These are phyloP conservation scores for Podospora anserina DNA, from an alignment of 495 filamentous ascomycete species.

Conservation along the genomic window DNA sequence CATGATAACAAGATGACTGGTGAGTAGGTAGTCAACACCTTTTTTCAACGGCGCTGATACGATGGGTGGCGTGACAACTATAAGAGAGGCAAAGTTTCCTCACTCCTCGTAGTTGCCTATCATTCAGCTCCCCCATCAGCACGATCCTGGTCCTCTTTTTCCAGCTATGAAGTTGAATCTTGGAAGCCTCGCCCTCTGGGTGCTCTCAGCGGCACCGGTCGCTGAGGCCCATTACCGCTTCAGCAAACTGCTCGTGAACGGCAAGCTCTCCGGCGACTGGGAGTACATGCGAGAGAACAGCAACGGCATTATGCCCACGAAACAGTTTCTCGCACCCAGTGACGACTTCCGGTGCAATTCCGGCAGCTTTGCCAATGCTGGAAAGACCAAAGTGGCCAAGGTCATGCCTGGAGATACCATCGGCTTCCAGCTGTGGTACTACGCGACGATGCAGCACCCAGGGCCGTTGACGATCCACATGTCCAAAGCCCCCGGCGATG, in stretches of 20 bases:
- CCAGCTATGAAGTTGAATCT: slow-evolving; percentile 9
- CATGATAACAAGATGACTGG: too few species aligned
- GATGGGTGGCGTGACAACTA: too few species aligned
- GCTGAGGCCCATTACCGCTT: slow-evolving; percentile 23
- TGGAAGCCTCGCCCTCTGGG: slow-evolving; percentile 11
- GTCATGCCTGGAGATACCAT: slow-evolving; percentile 26
- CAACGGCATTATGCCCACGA: slow-evolving; percentile 27
- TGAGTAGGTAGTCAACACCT: too few species aligned
- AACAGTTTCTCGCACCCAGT: slow-evolving; percentile 26
- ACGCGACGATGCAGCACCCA: slow-evolving; percentile 33
- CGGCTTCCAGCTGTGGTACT: slow-evolving; percentile 32
- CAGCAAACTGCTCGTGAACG: slow-evolving; percentile 21
- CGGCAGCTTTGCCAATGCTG: slow-evolving; percentile 15
- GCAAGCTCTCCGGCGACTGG: slow-evolving; percentile 13
- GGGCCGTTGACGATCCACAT: slow-evolving; percentile 34
- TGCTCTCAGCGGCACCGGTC: slow-evolving; percentile 9
- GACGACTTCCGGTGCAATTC: slow-evolving; percentile 37
- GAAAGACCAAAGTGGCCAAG: slow-evolving; percentile 20
- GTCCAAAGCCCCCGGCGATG: slow-evolving; percentile 35
- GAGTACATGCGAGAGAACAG: slow-evolving; percentile 23
- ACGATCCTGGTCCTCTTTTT: background rate
- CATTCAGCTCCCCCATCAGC: too few species aligned
- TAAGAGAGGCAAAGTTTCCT: too few species aligned
- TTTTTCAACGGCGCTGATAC: too few species aligned
- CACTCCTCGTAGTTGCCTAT: too few species aligned